Conservation (phyloP, 768 basidiomycete species). For the Agaricus subrufescens region DNA sequence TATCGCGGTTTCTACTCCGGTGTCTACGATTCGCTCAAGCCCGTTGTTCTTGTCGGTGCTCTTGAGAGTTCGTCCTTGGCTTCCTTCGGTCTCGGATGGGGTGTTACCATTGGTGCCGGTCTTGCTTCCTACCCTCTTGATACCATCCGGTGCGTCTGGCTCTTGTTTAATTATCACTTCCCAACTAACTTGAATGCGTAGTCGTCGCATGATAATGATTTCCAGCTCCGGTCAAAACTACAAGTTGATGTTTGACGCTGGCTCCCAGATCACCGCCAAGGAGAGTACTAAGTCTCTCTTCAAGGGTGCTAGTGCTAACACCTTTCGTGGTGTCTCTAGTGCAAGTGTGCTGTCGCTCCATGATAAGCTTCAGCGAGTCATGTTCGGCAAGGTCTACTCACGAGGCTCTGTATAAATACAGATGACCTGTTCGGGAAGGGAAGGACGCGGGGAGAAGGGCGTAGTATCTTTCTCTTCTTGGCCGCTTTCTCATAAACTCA, state of each 20-base stretch:
- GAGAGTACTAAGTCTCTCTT: slow-evolving; percentile 95
- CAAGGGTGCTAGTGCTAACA: slow-evolving; percentile 99
- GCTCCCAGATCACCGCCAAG: slow-evolving; percentile 89
- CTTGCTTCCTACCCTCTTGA: slow-evolving; percentile 96
- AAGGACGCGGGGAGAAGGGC: too few species aligned
- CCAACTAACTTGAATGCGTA: slow-evolving; percentile 30
- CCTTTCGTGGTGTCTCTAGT: slow-evolving; percentile 99
- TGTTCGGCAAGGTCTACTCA: slow-evolving; percentile 99
- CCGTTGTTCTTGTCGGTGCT: slow-evolving; percentile 93
- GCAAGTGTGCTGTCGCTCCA: slow-evolving; percentile 99
- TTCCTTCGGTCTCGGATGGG: slow-evolving; percentile 97
- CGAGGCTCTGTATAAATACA: slow-evolving; percentile 48
- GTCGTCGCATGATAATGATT: slow-evolving; percentile 99
- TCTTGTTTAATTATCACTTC: slow-evolving; percentile 5
- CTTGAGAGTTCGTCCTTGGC: slow-evolving; percentile 96
- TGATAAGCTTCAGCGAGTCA: slow-evolving; percentile 93
- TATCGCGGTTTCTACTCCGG: slow-evolving; percentile 99
- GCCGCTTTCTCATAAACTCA: too few species aligned
- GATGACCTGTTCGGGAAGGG: too few species aligned
- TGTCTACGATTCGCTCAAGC: slow-evolving; percentile 94
- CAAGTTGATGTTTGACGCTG: slow-evolving; percentile 99
- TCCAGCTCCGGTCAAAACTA: slow-evolving; percentile 94
- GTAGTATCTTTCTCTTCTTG: too few species aligned
- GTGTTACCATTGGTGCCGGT: slow-evolving; percentile 99
- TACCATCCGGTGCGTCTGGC: too few species aligned